Conservation (phyloP, 2,329 filamentous ascomycete genomes). For the Exophiala aquamarina region DNA sequence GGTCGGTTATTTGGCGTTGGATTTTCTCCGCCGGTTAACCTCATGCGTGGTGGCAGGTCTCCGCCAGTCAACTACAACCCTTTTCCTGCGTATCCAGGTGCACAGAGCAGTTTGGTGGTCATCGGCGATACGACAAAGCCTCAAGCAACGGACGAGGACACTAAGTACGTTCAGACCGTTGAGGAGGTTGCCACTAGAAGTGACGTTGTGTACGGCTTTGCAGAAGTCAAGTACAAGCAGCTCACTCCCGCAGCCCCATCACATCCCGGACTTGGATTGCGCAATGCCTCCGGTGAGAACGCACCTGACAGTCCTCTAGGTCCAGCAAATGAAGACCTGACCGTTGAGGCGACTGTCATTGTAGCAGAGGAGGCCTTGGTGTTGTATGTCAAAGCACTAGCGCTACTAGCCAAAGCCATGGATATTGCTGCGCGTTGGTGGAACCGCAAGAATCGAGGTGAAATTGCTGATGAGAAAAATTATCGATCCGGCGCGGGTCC, state of each 20-base stretch:
- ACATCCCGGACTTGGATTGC: conserved; percentile 36
- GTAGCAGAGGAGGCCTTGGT: conserved; percentile 94
- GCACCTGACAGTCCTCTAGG: conserved; percentile 35
- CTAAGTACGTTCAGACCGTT: conserved; percentile 73
- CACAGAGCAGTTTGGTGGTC: conserved; percentile 67
- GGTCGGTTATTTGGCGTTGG: conserved; percentile 53
- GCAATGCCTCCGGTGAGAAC: conserved; percentile 29
- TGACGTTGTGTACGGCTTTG: conserved; percentile 95
- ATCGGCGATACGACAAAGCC: conserved; percentile 63
- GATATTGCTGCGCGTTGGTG: conserved; percentile 94
- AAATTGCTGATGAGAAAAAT: conserved; percentile 50
- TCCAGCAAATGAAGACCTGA: conserved; percentile 69
- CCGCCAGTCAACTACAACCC: conserved; percentile 58
- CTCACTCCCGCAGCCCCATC: conserved; percentile 86
- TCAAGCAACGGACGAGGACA: conserved; percentile 72
- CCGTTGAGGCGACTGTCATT: conserved; percentile 78
- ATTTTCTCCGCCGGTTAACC: conserved; percentile 49
- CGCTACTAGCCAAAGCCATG: conserved; percentile 89
- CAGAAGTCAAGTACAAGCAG: conserved; percentile 97
- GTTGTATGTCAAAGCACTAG: conserved; percentile 90
- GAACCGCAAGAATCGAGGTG: conserved; percentile 71
- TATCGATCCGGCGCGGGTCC: conserved; percentile 50
- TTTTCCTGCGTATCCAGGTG: conserved; percentile 80
- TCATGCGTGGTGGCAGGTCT: conserved; percentile 47
- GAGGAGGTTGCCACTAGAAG: conserved; percentile 91